phyloP scores from a whole-genome alignment of 176 grass and related monocot genomes.

The barley (Hordeum vulgare) region MorexV3_pseudomolecules_assembly NC_058524.1:157346664-157347163 shows the following conservation, averaged over 20 bases:
- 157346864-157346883: neutral
- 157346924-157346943: neutral
- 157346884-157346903: neutral
- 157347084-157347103: constrained; percentile 43
- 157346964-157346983: constrained; percentile 67
- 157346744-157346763: no score
- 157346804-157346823: neutral
- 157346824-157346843: neutral
- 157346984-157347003: constrained; percentile 72
- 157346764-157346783: no score
- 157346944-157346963: constrained; percentile 23
- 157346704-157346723: no score
- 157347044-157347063: constrained; percentile 51
- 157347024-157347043: constrained; percentile 38
- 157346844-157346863: neutral
- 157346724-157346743: no score
- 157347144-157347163: constrained; percentile 4
- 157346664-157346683: constrained; percentile 52
- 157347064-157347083: constrained; percentile 27
- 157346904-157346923: neutral
- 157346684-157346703: neutral
- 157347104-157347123: constrained; percentile 19
- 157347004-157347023: constrained; percentile 68
- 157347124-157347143: neutral
- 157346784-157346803: no score